A percentile compares a stretch with the other conserved stretches of the same genome.
These are phyloP conservation scores for Oryza australiensis DNA, from an alignment of 176 grass and related monocot genomes.

Conservation along the genomic window DNA sequence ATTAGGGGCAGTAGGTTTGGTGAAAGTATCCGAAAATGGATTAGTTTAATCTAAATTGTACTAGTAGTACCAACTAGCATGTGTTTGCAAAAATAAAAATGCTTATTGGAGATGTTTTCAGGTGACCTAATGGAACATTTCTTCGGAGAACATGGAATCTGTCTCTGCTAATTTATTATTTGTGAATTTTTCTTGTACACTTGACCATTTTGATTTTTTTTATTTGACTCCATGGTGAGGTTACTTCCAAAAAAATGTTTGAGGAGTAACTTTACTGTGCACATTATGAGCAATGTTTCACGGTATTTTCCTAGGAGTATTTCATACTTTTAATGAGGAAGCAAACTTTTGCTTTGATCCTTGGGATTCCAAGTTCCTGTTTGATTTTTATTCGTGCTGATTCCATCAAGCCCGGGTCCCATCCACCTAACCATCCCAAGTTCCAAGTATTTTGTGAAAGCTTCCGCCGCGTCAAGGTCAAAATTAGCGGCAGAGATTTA, in stretches of 20 bases:
- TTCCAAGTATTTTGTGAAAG: background rate
- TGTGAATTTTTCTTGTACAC: background rate
- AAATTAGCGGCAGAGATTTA: too few relatives aligned
- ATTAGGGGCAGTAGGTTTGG: constrained; percentile 17
- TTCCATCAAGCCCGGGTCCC: background rate
- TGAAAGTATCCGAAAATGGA: constrained; percentile 3
- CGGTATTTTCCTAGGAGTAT: background rate
- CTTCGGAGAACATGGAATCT: background rate
- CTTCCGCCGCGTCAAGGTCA: constrained; percentile 17
- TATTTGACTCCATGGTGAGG: background rate
- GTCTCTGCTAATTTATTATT: background rate
- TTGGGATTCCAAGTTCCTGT: background rate
- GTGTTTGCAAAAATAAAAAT: background rate
- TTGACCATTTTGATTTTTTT: background rate
- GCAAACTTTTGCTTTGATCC: background rate
- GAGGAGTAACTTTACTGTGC: background rate
- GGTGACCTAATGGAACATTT: background rate
- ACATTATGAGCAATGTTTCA: background rate
- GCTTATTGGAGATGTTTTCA: background rate
- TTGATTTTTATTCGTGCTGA: background rate
- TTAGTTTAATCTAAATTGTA: background rate
- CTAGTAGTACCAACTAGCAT: background rate
- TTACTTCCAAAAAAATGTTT: background rate
- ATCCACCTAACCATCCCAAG: background rate
- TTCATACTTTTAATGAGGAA: background rate